Percentiles rank a stretch among this genome's conserved stretches.
Conservation (phyloP, 257 asterid species). For the Plantago elongata region DNA sequence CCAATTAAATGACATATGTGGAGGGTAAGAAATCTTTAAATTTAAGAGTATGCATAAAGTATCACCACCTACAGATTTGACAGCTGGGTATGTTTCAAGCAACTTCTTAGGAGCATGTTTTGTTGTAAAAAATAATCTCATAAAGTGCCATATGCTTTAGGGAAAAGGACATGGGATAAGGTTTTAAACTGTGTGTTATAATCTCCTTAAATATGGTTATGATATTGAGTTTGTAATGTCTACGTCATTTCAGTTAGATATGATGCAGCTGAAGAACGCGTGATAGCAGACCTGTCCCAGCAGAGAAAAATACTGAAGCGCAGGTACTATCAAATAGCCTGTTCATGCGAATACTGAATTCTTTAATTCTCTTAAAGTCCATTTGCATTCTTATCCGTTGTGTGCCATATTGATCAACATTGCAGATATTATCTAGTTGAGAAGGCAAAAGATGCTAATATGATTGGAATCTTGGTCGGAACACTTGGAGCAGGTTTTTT, state of each 20-base stretch:
- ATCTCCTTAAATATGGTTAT: background rate
- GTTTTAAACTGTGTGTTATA: too few relatives aligned
- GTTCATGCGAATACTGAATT: conserved; percentile 8
- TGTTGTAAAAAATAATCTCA: too few relatives aligned
- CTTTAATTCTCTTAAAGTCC: conserved; percentile 11
- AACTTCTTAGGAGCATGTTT: too few relatives aligned
- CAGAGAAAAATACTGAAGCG: conserved; percentile 73
- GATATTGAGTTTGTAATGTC: conserved; percentile 22
- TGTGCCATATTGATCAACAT: conserved; percentile 14
- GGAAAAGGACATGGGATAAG: too few relatives aligned
- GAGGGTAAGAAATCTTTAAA: too few relatives aligned
- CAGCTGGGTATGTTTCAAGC: too few relatives aligned
- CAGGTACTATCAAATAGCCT: conserved; percentile 43
- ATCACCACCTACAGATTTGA: too few relatives aligned
- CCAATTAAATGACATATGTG: background rate
- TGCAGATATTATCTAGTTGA: conserved; percentile 88
- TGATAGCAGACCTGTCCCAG: conserved; percentile 60
- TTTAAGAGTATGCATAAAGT: too few relatives aligned
- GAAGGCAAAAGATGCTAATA: conserved; percentile 95
- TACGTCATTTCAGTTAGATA: conserved; percentile 73
- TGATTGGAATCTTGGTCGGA: conserved; percentile 94
- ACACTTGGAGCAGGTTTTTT: conserved; percentile 89
- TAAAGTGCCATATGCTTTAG: too few relatives aligned
- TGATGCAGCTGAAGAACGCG: conserved; percentile 55
- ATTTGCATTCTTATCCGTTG: conserved; percentile 8